phyloP scores from a whole-genome alignment of 2,329 filamentous ascomycete genomes.

The Exserohilum turcica region DNA sequence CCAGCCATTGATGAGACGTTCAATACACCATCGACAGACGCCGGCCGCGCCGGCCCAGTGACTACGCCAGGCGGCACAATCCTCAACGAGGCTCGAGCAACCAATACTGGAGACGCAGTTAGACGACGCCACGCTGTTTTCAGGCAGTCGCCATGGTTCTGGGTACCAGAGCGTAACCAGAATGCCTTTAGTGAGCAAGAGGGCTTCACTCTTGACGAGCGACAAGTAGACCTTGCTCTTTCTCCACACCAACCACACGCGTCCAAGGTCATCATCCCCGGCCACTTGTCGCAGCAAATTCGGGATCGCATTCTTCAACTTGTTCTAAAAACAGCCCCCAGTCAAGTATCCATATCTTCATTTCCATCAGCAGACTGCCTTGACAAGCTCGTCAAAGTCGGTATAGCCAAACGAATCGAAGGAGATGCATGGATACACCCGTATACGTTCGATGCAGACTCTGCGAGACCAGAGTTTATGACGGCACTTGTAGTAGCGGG shows the following conservation, averaged over 20 bases:
- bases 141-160: constrained; percentile 29
- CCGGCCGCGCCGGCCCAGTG: neutral
- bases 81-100: neutral
- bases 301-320: constrained; percentile 41
- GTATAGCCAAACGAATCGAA: constrained; percentile 40
- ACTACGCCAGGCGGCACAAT: neutral
- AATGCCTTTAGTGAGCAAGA: constrained; percentile 39
- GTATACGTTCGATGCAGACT: constrained; percentile 34
- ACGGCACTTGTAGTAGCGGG: constrained; percentile 38
- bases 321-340: constrained; percentile 35
- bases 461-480: constrained; percentile 31
- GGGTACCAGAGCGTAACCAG: constrained; percentile 35
- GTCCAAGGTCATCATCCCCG: constrained; percentile 30
- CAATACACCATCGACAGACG: neutral
- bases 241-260: constrained; percentile 37
- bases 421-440: constrained; percentile 44
- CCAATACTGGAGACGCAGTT: constrained; percentile 11
- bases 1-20: constrained; percentile 22
- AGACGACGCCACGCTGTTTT: constrained; percentile 22
- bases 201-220: constrained; percentile 32
- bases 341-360: constrained; percentile 33
- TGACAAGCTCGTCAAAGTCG: constrained; percentile 40
- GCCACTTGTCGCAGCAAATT: constrained; percentile 21
- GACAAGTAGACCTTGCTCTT: constrained; percentile 32
- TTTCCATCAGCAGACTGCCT: constrained; percentile 39